phyloP scores from a whole-genome alignment of 2,329 filamentous ascomycete genomes.

The Epichloe gansuensis region DNA sequence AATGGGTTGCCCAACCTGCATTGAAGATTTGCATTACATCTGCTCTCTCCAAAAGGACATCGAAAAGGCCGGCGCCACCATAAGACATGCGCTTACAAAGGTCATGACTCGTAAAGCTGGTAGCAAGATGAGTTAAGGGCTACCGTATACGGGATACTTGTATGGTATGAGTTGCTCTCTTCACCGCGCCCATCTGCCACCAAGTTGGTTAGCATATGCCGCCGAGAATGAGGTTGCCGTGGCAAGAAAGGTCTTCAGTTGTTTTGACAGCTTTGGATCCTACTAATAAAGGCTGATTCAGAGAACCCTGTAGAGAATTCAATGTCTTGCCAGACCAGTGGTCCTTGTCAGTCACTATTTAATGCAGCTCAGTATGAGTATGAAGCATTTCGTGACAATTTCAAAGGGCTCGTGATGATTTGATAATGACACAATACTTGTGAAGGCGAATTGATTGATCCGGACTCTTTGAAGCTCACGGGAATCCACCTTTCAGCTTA shows the following conservation, averaged over 20 bases:
- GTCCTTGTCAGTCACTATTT: not conserved
- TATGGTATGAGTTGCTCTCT: not conserved
- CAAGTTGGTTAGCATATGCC: not conserved
- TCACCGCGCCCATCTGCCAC: not conserved
- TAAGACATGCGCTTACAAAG: constrained; percentile 89
- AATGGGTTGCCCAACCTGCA: constrained; percentile 62
- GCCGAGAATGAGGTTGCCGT: not conserved
- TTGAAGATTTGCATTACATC: constrained; percentile 86
- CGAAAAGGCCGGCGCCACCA: constrained; percentile 80
- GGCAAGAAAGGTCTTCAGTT: not conserved
- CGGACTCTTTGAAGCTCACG: too few relatives aligned
- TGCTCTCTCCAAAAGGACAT: constrained; percentile 87
- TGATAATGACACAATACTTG: too few relatives aligned
- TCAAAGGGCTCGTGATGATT: not conserved
- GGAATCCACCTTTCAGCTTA: too few relatives aligned
- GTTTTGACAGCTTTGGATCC: not conserved
- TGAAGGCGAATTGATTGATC: too few relatives aligned
- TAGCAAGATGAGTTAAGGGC: constrained; percentile 16
- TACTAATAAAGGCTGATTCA: not conserved
- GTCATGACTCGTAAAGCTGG: constrained; percentile 59
- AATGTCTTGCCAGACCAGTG: not conserved
- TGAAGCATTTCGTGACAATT: not conserved
- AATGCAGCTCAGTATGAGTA: not conserved
- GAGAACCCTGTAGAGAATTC: not conserved
- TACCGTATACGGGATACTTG: not conserved